phyloP scores from a whole-genome alignment of 1,284 basidiomycete species.

The Kalmanozyma brasiliensis region DNA sequence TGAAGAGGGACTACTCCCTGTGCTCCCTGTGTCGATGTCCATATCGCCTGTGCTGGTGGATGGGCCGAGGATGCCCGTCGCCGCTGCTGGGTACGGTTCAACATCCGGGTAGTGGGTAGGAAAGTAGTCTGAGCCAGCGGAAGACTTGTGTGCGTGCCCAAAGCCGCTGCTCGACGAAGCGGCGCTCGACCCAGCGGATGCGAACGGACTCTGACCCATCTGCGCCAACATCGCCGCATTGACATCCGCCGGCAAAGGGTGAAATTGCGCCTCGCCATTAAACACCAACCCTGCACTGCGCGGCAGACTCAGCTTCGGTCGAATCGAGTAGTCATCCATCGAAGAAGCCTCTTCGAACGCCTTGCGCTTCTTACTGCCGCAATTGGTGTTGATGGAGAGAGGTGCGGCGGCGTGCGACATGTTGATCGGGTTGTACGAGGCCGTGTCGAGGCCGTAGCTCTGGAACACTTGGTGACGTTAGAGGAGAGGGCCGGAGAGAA shows the following conservation, averaged over 20 bases:
- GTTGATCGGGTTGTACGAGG: conserved; percentile 32
- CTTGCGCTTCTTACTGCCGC: conserved; percentile 36
- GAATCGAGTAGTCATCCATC: too few species aligned
- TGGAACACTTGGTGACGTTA: conserved; percentile 18
- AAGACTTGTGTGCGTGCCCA: conserved; percentile 28
- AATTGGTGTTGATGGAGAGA: conserved; percentile 1
- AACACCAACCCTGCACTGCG: conserved; percentile 29
- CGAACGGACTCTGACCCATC: conserved; percentile 35
- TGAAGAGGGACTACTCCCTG: conserved; percentile 14
- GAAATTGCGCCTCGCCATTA: conserved; percentile 47
- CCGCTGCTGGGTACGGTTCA: conserved; percentile 31
- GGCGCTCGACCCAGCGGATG: conserved; percentile 1
- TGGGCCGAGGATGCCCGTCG: conserved; percentile 43
- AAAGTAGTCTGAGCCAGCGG: conserved; percentile 38
- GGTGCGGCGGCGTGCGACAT: conserved; percentile 16
- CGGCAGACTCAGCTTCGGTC: conserved; percentile 38
- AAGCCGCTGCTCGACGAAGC: conserved; percentile 24
- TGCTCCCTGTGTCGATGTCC: conserved; percentile 49
- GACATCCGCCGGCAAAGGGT: conserved; percentile 49
- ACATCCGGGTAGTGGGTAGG: conserved; percentile 23
- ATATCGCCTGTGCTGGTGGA: conserved; percentile 25
- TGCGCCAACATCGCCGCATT: conserved; percentile 50
- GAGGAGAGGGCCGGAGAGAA: neutral
- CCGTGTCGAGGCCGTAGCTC: conserved; percentile 25
- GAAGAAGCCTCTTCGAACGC: conserved; percentile 34